These are phyloP conservation scores for Rubia balearica DNA, from an alignment of 305 asterid genomes.

Conservation along the genomic window DNA sequence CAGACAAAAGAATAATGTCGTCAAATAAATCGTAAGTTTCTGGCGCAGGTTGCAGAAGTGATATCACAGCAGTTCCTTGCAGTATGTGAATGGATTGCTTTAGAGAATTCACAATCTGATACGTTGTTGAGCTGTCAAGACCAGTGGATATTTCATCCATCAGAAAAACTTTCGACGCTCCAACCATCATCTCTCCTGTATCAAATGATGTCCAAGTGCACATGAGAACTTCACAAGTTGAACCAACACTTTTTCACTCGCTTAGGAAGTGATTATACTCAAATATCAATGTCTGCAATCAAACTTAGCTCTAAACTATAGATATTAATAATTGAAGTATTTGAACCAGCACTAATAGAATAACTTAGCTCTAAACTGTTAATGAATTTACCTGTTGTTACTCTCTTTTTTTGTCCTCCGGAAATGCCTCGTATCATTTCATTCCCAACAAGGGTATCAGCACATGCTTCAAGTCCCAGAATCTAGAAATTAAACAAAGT, in stretches of 20 bases:
- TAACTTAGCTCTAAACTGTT: not conserved
- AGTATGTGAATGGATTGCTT: conserved; percentile 47
- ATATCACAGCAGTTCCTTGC: conserved; percentile 50
- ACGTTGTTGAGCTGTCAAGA: conserved; percentile 63
- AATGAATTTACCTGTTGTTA: conserved; percentile 42
- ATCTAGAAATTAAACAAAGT: conserved; percentile 25
- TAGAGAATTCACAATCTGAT: conserved; percentile 28
- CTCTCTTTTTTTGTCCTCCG: conserved; percentile 60
- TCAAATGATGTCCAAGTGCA: not conserved
- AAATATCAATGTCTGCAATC: not conserved
- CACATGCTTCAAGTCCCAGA: conserved; percentile 55
- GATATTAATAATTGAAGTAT: not conserved
- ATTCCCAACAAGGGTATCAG: conserved; percentile 58
- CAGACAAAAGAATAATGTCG: conserved; percentile 48
- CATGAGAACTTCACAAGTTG: not conserved
- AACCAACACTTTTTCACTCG: not conserved
- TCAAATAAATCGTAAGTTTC: conserved; percentile 53
- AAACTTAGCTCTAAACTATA: not conserved
- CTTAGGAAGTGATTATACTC: not conserved
- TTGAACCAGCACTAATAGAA: not conserved
- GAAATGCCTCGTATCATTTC: conserved; percentile 51
- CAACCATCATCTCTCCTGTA: conserved; percentile 62
- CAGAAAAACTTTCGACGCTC: conserved; percentile 50
- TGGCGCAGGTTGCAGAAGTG: conserved; percentile 63
- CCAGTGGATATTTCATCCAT: conserved; percentile 79